Base-by-base conservation (phyloP, 495 filamentous ascomycete genomes). In the Aspergillus leporis region DNA sequence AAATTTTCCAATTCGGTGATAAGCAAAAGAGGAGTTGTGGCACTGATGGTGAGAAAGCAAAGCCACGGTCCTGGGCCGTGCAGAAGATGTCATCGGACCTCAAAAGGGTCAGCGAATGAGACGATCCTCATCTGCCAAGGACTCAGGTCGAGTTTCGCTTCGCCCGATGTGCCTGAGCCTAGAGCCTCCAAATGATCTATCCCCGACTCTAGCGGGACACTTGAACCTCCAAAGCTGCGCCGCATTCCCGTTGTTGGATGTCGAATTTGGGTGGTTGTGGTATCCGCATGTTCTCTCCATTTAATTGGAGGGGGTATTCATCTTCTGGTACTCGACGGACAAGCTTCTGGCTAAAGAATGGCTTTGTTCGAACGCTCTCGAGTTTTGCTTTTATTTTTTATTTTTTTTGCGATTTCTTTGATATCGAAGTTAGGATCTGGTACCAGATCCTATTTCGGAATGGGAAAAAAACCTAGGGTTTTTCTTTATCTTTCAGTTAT, bases 31-130 rank as follows among this genome's bases (percentile, higher is more conserved):
- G 25, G 45, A 34, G 41, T 43, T 61, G 28, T 47, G n/a, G 36
- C 36, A 47, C 32, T 32, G 18, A 22, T 32, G 36, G 36, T 19
- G 19, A 60, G 40, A 38, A 40, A 63, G 51, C 41, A 46, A 59
- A 56, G 62, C 63, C 65, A 47, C 57, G 68, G 63, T 61, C 65
- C 65, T 70, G 66, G 66, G 72, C 67, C 61, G 66, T 60, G 68
- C 64, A 66, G 60, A 64, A 72, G 68, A 78, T 75, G 74, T 75
- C 71, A 77, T 74, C 73, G 68, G 67, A 62, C 66, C 62, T 62
- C 55, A 64, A 66, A 67, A 66, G 66, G 67, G 69, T 73, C 72
- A 63, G 66, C 75, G 68, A 78, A 75, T 72, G 65, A 64, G 67
- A 61, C 63, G 66, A 67, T 65, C 68, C 61, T 66, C 70, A 67